These are phyloP conservation scores for Russula lepida DNA, from an alignment of 768 basidiomycete species.

Conservation along the genomic window DNA sequence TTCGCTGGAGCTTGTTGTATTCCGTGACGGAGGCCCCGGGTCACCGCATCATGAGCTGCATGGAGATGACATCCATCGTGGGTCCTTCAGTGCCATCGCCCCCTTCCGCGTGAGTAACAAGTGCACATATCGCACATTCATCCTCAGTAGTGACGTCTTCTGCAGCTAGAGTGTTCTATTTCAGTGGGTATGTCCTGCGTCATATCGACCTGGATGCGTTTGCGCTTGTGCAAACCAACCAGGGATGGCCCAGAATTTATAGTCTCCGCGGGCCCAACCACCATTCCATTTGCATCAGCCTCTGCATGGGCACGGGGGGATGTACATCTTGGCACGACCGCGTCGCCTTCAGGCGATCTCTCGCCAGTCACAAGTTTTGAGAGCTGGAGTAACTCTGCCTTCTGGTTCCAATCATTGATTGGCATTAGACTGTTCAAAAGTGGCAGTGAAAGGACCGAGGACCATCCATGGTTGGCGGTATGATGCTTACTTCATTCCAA, in stretches of 20 bases:
- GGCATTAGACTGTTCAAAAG: conserved; percentile 31
- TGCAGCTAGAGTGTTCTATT: conserved; percentile 24
- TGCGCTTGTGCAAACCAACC: conserved; percentile 54
- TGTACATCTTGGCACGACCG: conserved; percentile 37
- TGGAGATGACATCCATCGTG: conserved; percentile 55
- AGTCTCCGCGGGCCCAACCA: conserved; percentile 66
- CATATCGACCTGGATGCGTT: conserved; percentile 25
- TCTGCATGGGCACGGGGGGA: conserved; percentile 54
- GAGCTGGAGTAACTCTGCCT: conserved; percentile 74
- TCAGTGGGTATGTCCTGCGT: conserved; percentile 23
- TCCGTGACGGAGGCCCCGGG: too few relatives aligned
- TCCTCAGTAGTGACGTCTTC: conserved; percentile 59
- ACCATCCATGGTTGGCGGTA: too few relatives aligned
- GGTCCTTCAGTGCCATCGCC: conserved; percentile 30
- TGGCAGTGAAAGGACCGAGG: not conserved
- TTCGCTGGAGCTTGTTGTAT: not conserved
- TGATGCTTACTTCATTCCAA: too few relatives aligned
- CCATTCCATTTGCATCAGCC: conserved; percentile 61
- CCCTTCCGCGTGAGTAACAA: conserved; percentile 51
- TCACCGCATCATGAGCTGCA: not conserved
- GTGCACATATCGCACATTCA: conserved; percentile 67
- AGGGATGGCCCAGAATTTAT: conserved; percentile 70
- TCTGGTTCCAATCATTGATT: conserved; percentile 40
- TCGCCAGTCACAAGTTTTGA: conserved; percentile 88
- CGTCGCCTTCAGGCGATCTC: conserved; percentile 64